Evolutionary conservation across 2,329 filamentous ascomycete genomes (phyloP), one percentile per base, ranked within the genome.

Genomic region (Escovopsis weberi): DNA sequence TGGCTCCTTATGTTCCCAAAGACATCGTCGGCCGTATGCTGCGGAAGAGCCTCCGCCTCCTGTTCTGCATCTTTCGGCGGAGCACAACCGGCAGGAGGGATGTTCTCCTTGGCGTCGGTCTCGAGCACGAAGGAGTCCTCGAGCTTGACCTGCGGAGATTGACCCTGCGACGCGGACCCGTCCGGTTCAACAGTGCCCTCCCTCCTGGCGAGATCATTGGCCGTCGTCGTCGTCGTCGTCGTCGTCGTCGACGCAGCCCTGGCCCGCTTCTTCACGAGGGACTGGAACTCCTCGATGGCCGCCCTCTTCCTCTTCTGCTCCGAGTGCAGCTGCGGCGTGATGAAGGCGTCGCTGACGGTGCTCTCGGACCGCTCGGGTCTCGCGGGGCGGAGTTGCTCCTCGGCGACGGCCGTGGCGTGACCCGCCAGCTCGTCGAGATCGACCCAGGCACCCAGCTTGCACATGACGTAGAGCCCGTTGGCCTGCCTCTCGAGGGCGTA

Each of bases 401-500:
- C 52, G 37, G 52, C 59, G 26, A 59, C 40, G 4, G 54, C 57
- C 0, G 71, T 74, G 34, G 75, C 73, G 34, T 66, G 58, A 10
- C 59, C 55, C 23, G 61, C 60, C 26, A 87, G 62, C 6, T 67
- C 61, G 33, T 70, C 66, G 41, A 81, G 55, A 47, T 78, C 72
- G 19, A 83, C 68, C 80, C 81, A 85, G 18, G 65, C 59, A 2
- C 75, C 80, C 37, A 91, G 63, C 51, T 74, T 78, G 58, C 80
- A 87, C 26, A 85, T 56, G 10, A 75, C 73, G 56, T 84, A 88
- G 4, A 81, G 64, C 1, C 71, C 70, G 38, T 63, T 59, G 12
- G 68, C 64, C 33, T 83, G 75, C 23, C 75, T 69, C 61, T 88
- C 83, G n/a, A 85, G 62, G 11, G 71, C 79, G 55, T 76, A 82